Evolutionary conservation across 2,329 filamentous ascomycete genomes (phyloP).

Genomic region (Mollisia scopiformis): DNA sequence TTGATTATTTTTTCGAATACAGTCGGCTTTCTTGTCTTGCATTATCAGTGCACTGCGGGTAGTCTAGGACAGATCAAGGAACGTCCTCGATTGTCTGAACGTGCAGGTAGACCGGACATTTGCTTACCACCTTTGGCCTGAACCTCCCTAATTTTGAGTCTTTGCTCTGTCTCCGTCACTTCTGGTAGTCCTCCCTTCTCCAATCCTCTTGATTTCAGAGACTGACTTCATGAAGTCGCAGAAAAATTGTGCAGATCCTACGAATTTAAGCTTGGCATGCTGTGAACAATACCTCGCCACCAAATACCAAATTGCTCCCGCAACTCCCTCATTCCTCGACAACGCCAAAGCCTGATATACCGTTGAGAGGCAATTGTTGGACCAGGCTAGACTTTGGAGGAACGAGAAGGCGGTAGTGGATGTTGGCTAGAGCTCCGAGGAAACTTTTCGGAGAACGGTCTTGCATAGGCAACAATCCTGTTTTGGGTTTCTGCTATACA

Average conservation of each 20-base stretch:
- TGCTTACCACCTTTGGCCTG: conserved; percentile 2
- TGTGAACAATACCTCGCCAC: conserved; percentile 18
- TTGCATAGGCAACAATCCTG: conserved; percentile 26
- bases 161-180: background rate
- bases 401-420: conserved; percentile 23
- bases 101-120: background rate
- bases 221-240: background rate
- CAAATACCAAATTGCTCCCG: conserved; percentile 16
- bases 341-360: conserved; percentile 10
- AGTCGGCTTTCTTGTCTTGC: background rate
- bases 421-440: conserved; percentile 7
- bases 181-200: background rate
- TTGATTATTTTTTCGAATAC: background rate
- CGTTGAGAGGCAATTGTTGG: background rate
- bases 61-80: background rate
- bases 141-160: background rate
- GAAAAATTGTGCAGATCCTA: background rate
- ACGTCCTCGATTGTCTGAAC: conserved; percentile 4
- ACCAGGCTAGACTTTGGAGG: background rate
- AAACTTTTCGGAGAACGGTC: conserved; percentile 6
- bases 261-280: conserved; percentile 21
- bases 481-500: conserved; percentile 19
- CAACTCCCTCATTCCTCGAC: conserved; percentile 7
- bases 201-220: background rate
- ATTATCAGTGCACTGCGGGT: background rate